A percentile compares a stretch with the other conserved stretches of the same genome.
Conservation (phyloP, 2,329 filamentous ascomycete genomes). For the Triangularia setosa region DNA sequence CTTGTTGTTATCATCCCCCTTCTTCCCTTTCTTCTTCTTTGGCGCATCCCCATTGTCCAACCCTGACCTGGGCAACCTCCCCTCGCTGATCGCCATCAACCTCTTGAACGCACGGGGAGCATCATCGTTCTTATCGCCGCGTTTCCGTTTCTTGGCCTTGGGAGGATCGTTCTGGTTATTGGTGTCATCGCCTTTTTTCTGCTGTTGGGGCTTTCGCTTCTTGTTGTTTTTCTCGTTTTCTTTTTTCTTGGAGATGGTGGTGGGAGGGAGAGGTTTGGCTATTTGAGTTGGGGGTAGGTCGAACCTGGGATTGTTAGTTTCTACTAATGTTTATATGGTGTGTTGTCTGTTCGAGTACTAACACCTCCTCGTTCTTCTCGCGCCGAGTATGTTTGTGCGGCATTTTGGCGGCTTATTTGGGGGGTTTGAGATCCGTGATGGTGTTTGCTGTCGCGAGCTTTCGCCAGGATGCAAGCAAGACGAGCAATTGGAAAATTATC, state of each 20-base stretch:
- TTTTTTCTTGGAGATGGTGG: slow-evolving; percentile 32
- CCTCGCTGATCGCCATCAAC: slow-evolving; percentile 69
- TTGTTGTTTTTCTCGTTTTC: slow-evolving; percentile 32
- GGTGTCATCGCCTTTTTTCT: slow-evolving; percentile 16
- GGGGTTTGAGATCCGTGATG: neutral
- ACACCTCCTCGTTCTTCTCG: slow-evolving; percentile 53
- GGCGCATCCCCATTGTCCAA: slow-evolving; percentile 64
- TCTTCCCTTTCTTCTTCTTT: slow-evolving; percentile 25
- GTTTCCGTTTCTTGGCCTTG: slow-evolving; percentile 45
- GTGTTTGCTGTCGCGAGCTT: neutral
- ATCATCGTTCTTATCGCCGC: slow-evolving; percentile 56
- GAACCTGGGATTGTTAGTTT: slow-evolving; percentile 35
- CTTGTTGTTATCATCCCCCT: slow-evolving; percentile 33
- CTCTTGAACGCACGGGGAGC: slow-evolving; percentile 84
- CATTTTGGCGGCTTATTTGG: slow-evolving; percentile 48
- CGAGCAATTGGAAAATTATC: slow-evolving; percentile 7
- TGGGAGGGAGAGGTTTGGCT: slow-evolving; percentile 49
- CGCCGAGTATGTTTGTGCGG: slow-evolving; percentile 82
- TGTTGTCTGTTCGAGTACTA: slow-evolving; percentile 10
- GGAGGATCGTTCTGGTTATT: slow-evolving; percentile 27
- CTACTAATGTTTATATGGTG: slow-evolving; percentile 26
- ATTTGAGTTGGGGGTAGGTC: slow-evolving; percentile 48
- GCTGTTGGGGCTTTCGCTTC: neutral
- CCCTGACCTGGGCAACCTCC: slow-evolving; percentile 58
- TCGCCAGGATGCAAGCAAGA: neutral